These are phyloP conservation scores for Abrus pulchellus DNA, from an alignment of 306 rosid species.

Conservation along the genomic window DNA sequence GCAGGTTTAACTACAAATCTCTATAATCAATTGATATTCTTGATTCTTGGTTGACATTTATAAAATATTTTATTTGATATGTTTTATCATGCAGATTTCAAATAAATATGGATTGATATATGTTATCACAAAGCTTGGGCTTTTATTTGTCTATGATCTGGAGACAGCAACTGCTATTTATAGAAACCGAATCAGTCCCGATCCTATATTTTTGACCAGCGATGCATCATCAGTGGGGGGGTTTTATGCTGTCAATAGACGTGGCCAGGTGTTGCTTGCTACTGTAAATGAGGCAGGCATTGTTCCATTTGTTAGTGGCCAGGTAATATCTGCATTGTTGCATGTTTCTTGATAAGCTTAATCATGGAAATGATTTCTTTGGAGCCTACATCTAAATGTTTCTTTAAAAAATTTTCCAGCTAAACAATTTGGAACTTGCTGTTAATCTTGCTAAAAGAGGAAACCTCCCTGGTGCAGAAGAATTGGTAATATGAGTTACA, in stretches of 20 bases:
- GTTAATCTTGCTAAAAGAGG: conserved; percentile 75
- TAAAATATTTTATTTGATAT: conserved; percentile 40
- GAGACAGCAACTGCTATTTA: conserved; percentile 80
- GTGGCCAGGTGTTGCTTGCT: conserved; percentile 79
- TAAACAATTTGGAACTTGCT: conserved; percentile 75
- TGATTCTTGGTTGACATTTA: conserved; percentile 41
- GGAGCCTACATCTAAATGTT: neutral
- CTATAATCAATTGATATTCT: conserved; percentile 33
- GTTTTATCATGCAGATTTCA: conserved; percentile 55
- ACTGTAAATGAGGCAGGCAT: conserved; percentile 73
- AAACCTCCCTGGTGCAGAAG: conserved; percentile 76
- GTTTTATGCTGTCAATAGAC: conserved; percentile 68
- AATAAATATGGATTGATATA: conserved; percentile 73
- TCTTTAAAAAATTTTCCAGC: conserved; percentile 52
- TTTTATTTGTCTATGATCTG: conserved; percentile 74
- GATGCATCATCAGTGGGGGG: conserved; percentile 77
- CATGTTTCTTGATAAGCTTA: neutral
- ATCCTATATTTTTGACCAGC: conserved; percentile 77
- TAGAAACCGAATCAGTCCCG: conserved; percentile 79
- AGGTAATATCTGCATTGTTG: conserved; percentile 54
- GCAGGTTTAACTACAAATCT: conserved; percentile 65
- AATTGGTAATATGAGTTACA: conserved; percentile 55
- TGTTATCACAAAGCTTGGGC: conserved; percentile 78
- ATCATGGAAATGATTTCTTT: neutral
- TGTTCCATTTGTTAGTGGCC: conserved; percentile 69